Conservation (phyloP, 2,329 filamentous ascomycete species). For the Colletotrichum phormii region DNA sequence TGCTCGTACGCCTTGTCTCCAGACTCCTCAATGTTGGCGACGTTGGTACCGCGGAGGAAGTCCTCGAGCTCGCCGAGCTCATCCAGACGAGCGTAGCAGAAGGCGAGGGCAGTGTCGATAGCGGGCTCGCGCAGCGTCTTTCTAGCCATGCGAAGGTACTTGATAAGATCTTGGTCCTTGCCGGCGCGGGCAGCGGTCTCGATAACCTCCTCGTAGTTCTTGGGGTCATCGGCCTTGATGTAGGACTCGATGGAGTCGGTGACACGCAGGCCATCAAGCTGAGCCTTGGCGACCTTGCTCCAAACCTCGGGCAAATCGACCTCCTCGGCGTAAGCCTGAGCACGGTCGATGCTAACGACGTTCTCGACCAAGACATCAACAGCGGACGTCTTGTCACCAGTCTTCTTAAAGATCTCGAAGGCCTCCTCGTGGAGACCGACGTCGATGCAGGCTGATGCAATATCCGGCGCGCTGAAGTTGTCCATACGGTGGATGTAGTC, state of each 20-base stretch:
- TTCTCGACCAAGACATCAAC: conserved; percentile 95
- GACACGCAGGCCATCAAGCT: conserved; percentile 94
- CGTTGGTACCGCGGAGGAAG: conserved; percentile 92
- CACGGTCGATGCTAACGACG: conserved; percentile 97
- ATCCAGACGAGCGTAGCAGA: conserved; percentile 91
- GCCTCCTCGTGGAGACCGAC: conserved; percentile 96
- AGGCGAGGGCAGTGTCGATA: conserved; percentile 93
- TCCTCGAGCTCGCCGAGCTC: conserved; percentile 95
- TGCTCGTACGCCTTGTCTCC: conserved; percentile 98
- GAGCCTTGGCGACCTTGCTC: conserved; percentile 98
- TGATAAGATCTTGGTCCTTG: conserved; percentile 97
- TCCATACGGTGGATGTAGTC: conserved; percentile 95
- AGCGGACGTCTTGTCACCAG: conserved; percentile 86
- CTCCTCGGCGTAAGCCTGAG: conserved; percentile 93
- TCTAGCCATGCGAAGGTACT: conserved; percentile 95
- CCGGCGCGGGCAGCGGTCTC: conserved; percentile 94
- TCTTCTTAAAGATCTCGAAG: conserved; percentile 99
- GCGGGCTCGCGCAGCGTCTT: conserved; percentile 95
- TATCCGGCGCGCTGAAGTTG: conserved; percentile 91
- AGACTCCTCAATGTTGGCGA: conserved; percentile 94
- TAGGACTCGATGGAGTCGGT: conserved; percentile 96
- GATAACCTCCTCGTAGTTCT: conserved; percentile 95
- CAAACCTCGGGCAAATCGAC: conserved; percentile 95
- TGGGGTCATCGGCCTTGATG: conserved; percentile 92
- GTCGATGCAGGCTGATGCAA: conserved; percentile 91